These are phyloP conservation scores for Ligustrum vulgare DNA, from an alignment of 257 asterid species.

Conservation along the genomic window DNA sequence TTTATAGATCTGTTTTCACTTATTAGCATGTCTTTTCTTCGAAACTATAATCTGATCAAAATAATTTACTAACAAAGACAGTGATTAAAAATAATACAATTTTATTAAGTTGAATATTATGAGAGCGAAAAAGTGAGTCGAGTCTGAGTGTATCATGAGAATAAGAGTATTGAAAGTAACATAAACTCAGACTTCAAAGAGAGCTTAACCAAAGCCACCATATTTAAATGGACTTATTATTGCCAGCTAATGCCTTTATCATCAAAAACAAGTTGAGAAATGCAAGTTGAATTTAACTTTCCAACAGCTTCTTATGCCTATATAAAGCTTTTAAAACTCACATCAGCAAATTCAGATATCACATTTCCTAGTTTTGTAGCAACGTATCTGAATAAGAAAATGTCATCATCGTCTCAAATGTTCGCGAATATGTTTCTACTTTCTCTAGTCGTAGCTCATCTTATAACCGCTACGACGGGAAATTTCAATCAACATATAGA, in stretches of 20 bases:
- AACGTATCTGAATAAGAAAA: not conserved
- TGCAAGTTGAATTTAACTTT: not conserved
- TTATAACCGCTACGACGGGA: slow-evolving; percentile 19
- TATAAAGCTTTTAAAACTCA: not conserved
- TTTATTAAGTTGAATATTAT: no score
- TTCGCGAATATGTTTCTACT: not conserved
- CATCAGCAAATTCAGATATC: not conserved
- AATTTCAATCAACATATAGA: slow-evolving; percentile 25
- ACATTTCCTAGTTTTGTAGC: not conserved
- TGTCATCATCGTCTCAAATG: not conserved
- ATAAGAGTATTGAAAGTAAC: not conserved
- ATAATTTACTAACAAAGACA: no score
- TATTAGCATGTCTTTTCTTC: no score
- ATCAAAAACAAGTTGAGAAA: not conserved
- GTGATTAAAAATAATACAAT: no score
- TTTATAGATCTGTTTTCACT: no score
- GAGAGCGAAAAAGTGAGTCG: not conserved
- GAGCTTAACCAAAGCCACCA: not conserved
- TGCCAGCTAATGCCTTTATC: not conserved
- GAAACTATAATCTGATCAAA: no score
- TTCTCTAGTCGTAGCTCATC: not conserved
- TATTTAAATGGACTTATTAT: not conserved
- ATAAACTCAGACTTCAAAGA: not conserved
- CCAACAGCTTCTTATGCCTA: not conserved
- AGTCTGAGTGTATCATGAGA: not conserved